phyloP scores from a whole-genome alignment of 108 stramenopile genomes.

The Nannochloropsis salina region DNA sequence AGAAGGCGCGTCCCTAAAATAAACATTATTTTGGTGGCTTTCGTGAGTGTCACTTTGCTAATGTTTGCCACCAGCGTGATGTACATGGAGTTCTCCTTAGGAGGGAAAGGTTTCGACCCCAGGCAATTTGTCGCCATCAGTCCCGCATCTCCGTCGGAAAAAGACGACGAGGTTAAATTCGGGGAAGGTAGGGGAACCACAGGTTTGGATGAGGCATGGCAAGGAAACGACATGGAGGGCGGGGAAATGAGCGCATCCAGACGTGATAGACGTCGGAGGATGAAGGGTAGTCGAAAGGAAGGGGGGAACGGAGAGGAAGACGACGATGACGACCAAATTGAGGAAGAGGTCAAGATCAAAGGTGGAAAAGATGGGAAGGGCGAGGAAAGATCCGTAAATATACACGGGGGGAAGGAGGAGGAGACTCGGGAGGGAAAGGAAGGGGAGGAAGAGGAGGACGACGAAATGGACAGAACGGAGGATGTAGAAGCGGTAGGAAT shows the following conservation, averaged over 20 bases:
- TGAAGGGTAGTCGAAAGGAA: not conserved
- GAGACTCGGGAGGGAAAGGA: not conserved
- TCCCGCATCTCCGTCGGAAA: not conserved
- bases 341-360: not conserved
- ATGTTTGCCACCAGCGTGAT: not conserved
- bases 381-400: not conserved
- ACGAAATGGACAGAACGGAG: not conserved
- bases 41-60: not conserved
- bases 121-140: not conserved
- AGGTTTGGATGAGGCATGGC: no score
- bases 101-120: not conserved
- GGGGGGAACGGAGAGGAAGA: not conserved
- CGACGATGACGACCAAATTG: not conserved
- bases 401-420: not conserved
- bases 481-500: not conserved
- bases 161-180: not conserved
- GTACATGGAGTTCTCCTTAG: not conserved
- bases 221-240: not conserved
- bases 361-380: not conserved
- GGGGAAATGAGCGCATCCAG: not conserved
- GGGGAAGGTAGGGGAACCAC: not conserved
- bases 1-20: not conserved
- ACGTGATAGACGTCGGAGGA: not conserved
- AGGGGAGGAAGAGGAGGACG: not conserved
- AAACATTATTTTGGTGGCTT: not conserved